Conservation (phyloP, 169 alveolate species). For the Toxoplasma gondii region DNA sequence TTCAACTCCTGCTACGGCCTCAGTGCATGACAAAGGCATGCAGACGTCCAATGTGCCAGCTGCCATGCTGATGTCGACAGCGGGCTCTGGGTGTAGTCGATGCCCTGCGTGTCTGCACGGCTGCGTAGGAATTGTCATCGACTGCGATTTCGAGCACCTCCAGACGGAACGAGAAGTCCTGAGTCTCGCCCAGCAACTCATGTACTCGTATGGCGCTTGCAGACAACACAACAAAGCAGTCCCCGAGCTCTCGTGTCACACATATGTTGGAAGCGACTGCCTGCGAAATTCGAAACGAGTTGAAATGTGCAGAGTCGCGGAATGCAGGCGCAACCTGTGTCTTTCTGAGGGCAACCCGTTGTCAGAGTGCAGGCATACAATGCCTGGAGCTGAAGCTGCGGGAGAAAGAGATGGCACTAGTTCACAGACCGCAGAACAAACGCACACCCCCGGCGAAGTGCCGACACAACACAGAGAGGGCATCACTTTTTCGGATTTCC, state of each 20-base stretch:
- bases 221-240: not conserved
- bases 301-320: not conserved
- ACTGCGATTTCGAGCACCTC: constrained; percentile 65
- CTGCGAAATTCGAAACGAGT: not conserved
- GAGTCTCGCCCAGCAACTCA: constrained; percentile 69
- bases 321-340: not conserved
- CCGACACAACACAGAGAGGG: no score
- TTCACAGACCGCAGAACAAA: no score
- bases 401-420: no score
- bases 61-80: not conserved
- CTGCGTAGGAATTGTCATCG: constrained; percentile 44
- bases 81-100: not conserved
- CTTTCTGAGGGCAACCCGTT: no score
- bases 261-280: not conserved
- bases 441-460: no score
- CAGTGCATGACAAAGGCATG: not conserved
- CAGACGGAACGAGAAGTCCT: constrained; percentile 47
- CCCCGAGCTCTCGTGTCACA: not conserved
- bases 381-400: no score
- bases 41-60: not conserved
- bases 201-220: constrained; percentile 70
- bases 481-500: no score
- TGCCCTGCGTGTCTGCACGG: not conserved
- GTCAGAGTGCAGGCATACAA: no score
- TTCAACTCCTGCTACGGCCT: not conserved